Evolutionary conservation across 2,329 filamentous ascomycete genomes (phyloP), one percentile per base, ranked within the genome.

Genomic region (Epichloe hybrida): DNA sequence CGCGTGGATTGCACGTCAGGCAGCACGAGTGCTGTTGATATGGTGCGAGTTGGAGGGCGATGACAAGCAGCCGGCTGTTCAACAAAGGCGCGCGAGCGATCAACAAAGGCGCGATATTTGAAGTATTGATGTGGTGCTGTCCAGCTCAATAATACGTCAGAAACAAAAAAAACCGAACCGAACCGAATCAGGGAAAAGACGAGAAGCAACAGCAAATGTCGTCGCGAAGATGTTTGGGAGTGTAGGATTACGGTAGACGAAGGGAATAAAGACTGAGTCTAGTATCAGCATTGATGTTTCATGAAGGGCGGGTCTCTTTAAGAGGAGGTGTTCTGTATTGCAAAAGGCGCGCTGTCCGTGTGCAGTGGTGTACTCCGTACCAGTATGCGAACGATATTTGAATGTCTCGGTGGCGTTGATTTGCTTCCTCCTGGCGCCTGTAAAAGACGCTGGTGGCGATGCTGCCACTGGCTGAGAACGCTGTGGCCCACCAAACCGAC

Each of bases 51-150:
- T 20, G 39, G 38, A 46, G 47, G 53, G 53, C 17, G 56, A 57
- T n/a, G 57, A 53, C 43, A 59, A 52, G 49, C 61, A 56, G 53
- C 9, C 17, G 40, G 38, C 5, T 34, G 15, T 23, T 38, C 39
- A n/a, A 62, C 52, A 54, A 65, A 51, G 52, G 54, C 57, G 53
- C 61, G 59, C 59, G 65, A 53, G 52, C 63, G 60, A 54, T 57
- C 53, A 49, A 61, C 53, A 49, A 65, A 55, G 57, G 58, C 59
- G 55, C 54, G 56, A 49, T 55, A 56, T 37, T 37, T 56, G 53
- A 45, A 62, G 63, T 43, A 63, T 41, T 21, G 52, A 52, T 9
- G 38, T 48, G 43, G 42, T 35, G 15, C 41, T 50, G 23, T 17
- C 21, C 42, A 23, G 31, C 13, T 36, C 17, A 12, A 44, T 13